These are phyloP conservation scores for Acer campestre DNA, from an alignment of 345 rosid genomes.

Conservation along the genomic window DNA sequence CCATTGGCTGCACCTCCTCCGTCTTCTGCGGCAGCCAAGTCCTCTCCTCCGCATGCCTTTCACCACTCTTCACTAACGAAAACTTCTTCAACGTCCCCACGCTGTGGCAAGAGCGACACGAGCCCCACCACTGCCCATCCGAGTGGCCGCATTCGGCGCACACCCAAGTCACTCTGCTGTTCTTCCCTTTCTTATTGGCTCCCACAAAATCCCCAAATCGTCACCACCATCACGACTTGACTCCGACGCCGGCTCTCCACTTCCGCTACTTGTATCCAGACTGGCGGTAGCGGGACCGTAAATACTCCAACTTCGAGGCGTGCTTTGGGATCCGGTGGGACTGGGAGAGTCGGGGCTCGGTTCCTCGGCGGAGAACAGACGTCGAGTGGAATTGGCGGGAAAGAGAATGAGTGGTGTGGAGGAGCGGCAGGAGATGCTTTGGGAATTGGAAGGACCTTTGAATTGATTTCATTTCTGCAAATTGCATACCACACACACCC, in stretches of 20 bases:
- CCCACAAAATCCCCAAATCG: conserved; percentile 25
- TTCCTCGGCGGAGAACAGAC: no score
- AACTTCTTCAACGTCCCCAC: conserved; percentile 68
- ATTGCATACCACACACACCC: no score
- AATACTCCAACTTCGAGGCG: conserved; percentile 35
- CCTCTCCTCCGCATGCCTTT: conserved; percentile 34
- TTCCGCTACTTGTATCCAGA: not conserved
- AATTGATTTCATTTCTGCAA: no score
- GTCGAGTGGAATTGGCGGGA: conserved; percentile 31
- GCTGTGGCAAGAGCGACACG: no score
- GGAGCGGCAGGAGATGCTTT: conserved; percentile 16
- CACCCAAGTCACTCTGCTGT: conserved; percentile 52
- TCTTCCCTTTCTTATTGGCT: conserved; percentile 53
- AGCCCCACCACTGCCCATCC: no score
- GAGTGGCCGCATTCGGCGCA: conserved; percentile 62
- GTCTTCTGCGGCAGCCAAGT: conserved; percentile 69
- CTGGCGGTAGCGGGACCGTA: conserved; percentile 29
- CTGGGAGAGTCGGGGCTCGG: no score
- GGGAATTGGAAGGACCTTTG: conserved; percentile 27
- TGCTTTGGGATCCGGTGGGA: not conserved
- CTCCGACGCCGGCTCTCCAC: no score
- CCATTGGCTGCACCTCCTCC: conserved; percentile 46
- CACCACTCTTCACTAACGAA: conserved; percentile 27
- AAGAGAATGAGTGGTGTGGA: conserved; percentile 6
- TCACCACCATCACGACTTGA: conserved; percentile 20